Percentiles rank a stretch among this genome's conserved stretches.
phyloP scores from a whole-genome alignment of 139 green algal genomes.

The Marvania coccoides region DNA sequence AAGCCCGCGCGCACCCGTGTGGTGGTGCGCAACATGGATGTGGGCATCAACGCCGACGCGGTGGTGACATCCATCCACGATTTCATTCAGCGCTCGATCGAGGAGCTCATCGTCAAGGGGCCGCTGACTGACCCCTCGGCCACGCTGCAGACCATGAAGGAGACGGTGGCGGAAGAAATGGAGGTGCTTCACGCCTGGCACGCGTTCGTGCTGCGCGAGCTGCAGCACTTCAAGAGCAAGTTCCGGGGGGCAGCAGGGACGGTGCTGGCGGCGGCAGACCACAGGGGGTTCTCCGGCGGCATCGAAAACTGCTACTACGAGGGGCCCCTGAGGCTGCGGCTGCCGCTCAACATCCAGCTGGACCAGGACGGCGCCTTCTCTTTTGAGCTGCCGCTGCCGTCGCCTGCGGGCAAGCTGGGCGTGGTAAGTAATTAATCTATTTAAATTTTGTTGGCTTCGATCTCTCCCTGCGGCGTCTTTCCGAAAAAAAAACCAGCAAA shows the following conservation, averaged over 20 bases:
- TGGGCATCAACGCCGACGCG: slow-evolving; percentile 45
- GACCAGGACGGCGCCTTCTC: slow-evolving; percentile 41
- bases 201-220: slow-evolving; percentile 22
- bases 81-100: slow-evolving; percentile 39
- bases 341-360: slow-evolving; percentile 42
- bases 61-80: slow-evolving; percentile 42
- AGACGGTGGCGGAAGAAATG: slow-evolving; percentile 54
- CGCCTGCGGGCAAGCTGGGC: slow-evolving; percentile 23
- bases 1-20: slow-evolving; percentile 52
- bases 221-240: slow-evolving; percentile 59
- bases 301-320: slow-evolving; percentile 61
- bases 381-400: slow-evolving; percentile 46
- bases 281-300: slow-evolving; percentile 22
- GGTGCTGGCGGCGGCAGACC: slow-evolving; percentile 51
- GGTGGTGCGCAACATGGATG: slow-evolving; percentile 20
- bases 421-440: slow-evolving; percentile 3
- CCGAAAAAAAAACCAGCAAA: too few species aligned
- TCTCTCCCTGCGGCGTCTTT: too few species aligned
- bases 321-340: slow-evolving; percentile 42
- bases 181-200: slow-evolving; percentile 61
- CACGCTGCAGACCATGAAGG: neutral
- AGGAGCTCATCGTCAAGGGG: slow-evolving; percentile 46
- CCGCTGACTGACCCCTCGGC: slow-evolving; percentile 15
- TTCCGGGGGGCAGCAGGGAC: slow-evolving; percentile 41
- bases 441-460: too few species aligned